Evolutionary conservation across 129 eudicot genomes (phyloP), one percentile per base, ranked within the genome.

Genomic region (Artemisia argyi): DNA sequence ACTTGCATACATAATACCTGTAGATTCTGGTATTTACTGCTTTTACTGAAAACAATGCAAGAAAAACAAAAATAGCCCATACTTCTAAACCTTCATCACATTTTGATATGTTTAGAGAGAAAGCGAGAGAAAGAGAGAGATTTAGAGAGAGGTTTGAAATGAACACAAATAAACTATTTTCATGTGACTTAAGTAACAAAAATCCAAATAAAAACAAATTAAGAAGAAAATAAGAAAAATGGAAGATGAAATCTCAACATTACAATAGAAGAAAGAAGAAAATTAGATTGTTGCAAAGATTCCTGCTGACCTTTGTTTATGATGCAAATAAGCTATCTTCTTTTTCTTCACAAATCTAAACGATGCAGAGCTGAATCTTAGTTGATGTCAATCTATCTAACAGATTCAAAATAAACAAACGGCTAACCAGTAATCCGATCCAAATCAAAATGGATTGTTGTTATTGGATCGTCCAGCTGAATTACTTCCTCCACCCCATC

Each of bases 1-100:
- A 32, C 19, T 61, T 0, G 16, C 42, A 48, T 30, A 44, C 14
- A 50, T 50, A 50, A 12, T 60, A 44, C 51, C 12, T 63, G 61
- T 52, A 73, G 69, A 59, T 59, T 61, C 75, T 76, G 70, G 22
- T 66, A 51, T 68, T 77, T 68, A 77, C 61, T 76, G 80, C 30
- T 76, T 58, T 17, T 61, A 69, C 80, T 69, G 75, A 69, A 76
- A 77, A 69, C 81, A 70, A 77, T 77, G 81, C 81, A 69, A 69
- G 46, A 52, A 52, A 56, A n/a, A 68, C 51, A 58, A 42, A 22
- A 44, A 35, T 9, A 61, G 13, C 67, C 52, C 74, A 68, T 46
- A 69, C 63, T 69, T 61, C 68, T 47, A 68, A 69, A 18, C 48
- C 64, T 39, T 73, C 69, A 62, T 69, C 68, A 49, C 51, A 63